Conservation (phyloP, 306 rosid genomes). For the Comarum palustre region DNA sequence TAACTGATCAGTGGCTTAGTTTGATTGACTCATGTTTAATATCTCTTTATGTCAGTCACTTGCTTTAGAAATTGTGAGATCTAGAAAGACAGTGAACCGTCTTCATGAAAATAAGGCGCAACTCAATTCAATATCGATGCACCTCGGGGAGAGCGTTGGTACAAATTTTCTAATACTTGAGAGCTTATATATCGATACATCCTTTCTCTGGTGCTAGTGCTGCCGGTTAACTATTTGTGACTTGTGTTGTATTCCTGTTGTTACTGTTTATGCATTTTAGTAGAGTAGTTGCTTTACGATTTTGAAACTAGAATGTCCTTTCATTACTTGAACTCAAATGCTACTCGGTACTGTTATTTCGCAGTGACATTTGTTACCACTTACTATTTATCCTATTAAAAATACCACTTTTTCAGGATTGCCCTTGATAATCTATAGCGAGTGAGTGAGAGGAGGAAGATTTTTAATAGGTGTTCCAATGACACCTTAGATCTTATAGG, state of each 20-base stretch:
- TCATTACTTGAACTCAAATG: no score
- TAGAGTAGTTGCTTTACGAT: neutral
- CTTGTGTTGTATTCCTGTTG: neutral
- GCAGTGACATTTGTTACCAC: neutral
- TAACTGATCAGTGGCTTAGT: neutral
- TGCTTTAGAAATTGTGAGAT: constrained; percentile 83
- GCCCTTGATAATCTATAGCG: neutral
- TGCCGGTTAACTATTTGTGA: neutral
- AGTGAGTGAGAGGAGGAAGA: neutral
- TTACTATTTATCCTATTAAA: neutral
- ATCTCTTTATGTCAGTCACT: constrained; percentile 55
- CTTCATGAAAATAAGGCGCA: constrained; percentile 92
- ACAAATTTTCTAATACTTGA: constrained; percentile 23
- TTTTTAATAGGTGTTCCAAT: neutral
- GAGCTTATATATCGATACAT: neutral
- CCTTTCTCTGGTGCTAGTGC: neutral
- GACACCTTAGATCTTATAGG: neutral
- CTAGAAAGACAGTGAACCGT: constrained; percentile 85
- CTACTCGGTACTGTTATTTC: neutral
- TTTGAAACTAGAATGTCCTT: constrained; percentile 2
- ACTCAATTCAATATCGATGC: constrained; percentile 96
- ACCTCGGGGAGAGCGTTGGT: constrained; percentile 99
- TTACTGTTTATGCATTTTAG: no score
- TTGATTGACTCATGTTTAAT: neutral
- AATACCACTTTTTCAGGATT: neutral